Evolutionary conservation across 805 yeast species (phyloP), one percentile per base, ranked within the genome.

Genomic region (Pichia insulana): DNA sequence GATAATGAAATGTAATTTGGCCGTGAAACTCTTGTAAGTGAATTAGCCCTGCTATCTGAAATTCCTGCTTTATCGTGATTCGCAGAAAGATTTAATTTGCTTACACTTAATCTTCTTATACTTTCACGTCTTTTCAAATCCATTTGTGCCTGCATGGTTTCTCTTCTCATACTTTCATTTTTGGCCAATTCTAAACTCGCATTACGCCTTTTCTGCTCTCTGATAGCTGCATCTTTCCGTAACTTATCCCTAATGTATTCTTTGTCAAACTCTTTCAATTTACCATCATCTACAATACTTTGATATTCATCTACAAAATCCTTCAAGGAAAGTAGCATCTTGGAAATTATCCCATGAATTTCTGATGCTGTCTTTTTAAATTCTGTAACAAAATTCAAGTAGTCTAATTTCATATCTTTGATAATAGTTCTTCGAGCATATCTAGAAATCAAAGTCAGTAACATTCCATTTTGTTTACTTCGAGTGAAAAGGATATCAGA

Each of bases 381-480:
- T 40, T 70, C 76, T 15, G 43, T 22, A 10, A 48, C 37, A 25
- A 43, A 48, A 6, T 35, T 37, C 9, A 30, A 31, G n/a, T 30
- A 39, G 26, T 43, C 44, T 34, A 41, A 19, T 16, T 32, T 37
- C 6, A 39, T 6, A 28, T 43, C 38, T 31, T 35, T 33, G 4
- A 43, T 40, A 22, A 42, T 43, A 27, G 46, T 67, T 66, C 47
- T 65, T 65, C 39, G 76, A 56, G 75, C 58, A 36, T 72, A 64
- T 42, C 71, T 64, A 0, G 75, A 63, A 19, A 75, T 62, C 8
- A 66, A 64, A 3, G 79, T 74, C 39, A 74, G 59, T 20, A 76
- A 52, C 10, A 70, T 60, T 22, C 71, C 74, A 49, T 73, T 75
- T 45, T 71, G 73, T 64, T 74, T 59, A 13, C 70, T 57, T n/a